These are phyloP conservation scores for Lactarius deliciosus DNA, from an alignment of 768 basidiomycete genomes.

Conservation along the genomic window DNA sequence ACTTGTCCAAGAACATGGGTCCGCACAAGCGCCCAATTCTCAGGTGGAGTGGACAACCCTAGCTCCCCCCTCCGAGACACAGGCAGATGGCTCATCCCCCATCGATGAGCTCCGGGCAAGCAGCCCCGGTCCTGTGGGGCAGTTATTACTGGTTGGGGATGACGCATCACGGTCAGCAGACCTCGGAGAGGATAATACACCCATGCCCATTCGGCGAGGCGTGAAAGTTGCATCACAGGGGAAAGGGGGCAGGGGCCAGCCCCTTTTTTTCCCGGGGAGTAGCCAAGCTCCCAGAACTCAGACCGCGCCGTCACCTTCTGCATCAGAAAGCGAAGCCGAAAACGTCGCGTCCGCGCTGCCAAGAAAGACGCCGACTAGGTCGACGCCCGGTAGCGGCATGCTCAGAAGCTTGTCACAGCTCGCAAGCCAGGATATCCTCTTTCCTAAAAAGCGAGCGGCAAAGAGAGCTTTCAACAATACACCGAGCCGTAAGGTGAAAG, in stretches of 20 bases:
- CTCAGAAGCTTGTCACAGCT: conserved; percentile 21
- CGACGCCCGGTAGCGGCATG: background rate
- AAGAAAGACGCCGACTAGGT: conserved; percentile 13
- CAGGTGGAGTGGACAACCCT: conserved; percentile 17
- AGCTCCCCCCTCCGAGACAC: conserved; percentile 5
- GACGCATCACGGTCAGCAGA: background rate
- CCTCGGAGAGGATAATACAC: conserved; percentile 3
- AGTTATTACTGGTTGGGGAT: background rate
- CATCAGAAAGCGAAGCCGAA: conserved; percentile 22
- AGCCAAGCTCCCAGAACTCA: conserved; percentile 22
- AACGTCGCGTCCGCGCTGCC: background rate
- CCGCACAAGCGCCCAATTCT: conserved; percentile 3
- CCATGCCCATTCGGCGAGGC: background rate
- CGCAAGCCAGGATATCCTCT: conserved; percentile 20
- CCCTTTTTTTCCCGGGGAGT: conserved; percentile 28
- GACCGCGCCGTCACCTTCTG: conserved; percentile 9
- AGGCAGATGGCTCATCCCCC: background rate
- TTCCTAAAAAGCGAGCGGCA: conserved; percentile 12
- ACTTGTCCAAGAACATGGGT: conserved; percentile 11
- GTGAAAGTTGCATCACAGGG: background rate
- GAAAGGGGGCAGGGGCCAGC: background rate
- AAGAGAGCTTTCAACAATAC: conserved; percentile 7
- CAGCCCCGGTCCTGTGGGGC: conserved; percentile 9
- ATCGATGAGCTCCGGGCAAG: conserved; percentile 18
- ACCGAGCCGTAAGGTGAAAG: conserved; percentile 10